Percentiles rank a stretch among this genome's conserved stretches.
Conservation (phyloP, 164 flowering plant genomes). For the Nelumbo lutea region DNA sequence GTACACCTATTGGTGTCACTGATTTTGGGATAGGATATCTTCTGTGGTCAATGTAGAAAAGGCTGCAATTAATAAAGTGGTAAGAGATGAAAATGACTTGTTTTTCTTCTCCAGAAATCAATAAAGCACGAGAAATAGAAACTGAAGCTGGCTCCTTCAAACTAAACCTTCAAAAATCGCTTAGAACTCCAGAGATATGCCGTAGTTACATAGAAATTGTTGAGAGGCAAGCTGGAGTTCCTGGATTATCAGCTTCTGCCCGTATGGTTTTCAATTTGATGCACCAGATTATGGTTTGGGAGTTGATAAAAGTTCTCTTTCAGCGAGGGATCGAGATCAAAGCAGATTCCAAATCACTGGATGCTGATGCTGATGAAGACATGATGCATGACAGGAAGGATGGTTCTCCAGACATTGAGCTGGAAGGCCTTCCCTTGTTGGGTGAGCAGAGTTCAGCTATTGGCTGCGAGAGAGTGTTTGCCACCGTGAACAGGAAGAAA, state of each 20-base stretch:
- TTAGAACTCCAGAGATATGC: conserved; percentile 65
- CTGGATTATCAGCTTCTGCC: conserved; percentile 54
- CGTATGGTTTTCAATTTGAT: conserved; percentile 37
- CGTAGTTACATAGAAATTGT: conserved; percentile 57
- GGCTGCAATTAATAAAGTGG: conserved; percentile 73
- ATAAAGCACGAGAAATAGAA: conserved; percentile 47
- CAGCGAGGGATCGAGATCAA: conserved; percentile 38
- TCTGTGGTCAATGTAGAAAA: conserved; percentile 80
- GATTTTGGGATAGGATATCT: conserved; percentile 36
- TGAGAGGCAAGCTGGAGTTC: conserved; percentile 76
- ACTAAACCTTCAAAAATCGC: conserved; percentile 68
- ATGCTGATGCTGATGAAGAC: conserved; percentile 69
- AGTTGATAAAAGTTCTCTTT: conserved; percentile 84
- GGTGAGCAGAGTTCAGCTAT: conserved; percentile 88
- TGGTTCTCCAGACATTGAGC: conserved; percentile 49
- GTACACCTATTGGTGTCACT: conserved; percentile 43
- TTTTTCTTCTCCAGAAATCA: conserved; percentile 64
- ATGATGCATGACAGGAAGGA: conserved; percentile 72
- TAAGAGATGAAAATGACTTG: conserved; percentile 71
- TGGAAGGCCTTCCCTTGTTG: conserved; percentile 73
- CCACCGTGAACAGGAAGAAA: conserved; percentile 77
- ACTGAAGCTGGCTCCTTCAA: conserved; percentile 51
- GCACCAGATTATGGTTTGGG: conserved; percentile 97
- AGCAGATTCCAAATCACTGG: conserved; percentile 33
- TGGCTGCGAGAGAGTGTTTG: conserved; percentile 97